These are phyloP conservation scores for Pythium sukuiense DNA, from an alignment of 352 stramenopile species.

Conservation along the genomic window DNA sequence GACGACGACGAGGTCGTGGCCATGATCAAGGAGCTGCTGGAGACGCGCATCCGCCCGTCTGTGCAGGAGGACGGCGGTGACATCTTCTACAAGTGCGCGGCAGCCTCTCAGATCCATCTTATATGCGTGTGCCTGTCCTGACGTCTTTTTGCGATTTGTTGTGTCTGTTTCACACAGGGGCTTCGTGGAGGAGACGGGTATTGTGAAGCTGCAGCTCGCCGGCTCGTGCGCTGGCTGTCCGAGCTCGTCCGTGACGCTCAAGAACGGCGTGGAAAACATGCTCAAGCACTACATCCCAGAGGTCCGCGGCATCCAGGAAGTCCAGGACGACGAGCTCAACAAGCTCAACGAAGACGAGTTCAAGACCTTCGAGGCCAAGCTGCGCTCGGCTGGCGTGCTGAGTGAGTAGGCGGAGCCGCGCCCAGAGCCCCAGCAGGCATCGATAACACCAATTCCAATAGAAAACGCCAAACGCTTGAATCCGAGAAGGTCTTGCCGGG, in stretches of 20 bases:
- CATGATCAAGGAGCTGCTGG: constrained; percentile 99
- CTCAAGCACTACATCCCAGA: constrained; percentile 99
- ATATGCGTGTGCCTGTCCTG: background rate
- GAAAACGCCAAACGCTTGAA: constrained; percentile 6
- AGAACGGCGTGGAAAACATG: constrained; percentile 99
- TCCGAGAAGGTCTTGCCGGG: background rate
- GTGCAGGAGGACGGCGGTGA: constrained; percentile 99
- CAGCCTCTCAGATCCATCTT: too few relatives aligned
- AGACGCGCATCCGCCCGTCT: constrained; percentile 97
- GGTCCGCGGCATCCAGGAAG: constrained; percentile 88
- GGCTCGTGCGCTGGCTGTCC: constrained; percentile 98
- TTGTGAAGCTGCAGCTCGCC: constrained; percentile 89
- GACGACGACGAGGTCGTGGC: constrained; percentile 98
- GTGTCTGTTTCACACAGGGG: constrained; percentile 39
- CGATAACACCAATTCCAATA: background rate
- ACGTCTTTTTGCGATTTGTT: background rate
- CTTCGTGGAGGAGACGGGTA: constrained; percentile 95
- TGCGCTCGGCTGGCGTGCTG: constrained; percentile 77
- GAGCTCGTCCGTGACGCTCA: constrained; percentile 97
- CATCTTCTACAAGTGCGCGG: constrained; percentile 93
- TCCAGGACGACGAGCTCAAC: constrained; percentile 76
- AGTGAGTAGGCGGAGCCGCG: constrained; percentile 49
- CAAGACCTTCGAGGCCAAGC: constrained; percentile 76
- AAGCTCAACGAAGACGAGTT: constrained; percentile 83
- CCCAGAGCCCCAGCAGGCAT: background rate